These are phyloP conservation scores for Flueggea neowawraea DNA, from an alignment of 441 rosid genomes.

Conservation along the genomic window DNA sequence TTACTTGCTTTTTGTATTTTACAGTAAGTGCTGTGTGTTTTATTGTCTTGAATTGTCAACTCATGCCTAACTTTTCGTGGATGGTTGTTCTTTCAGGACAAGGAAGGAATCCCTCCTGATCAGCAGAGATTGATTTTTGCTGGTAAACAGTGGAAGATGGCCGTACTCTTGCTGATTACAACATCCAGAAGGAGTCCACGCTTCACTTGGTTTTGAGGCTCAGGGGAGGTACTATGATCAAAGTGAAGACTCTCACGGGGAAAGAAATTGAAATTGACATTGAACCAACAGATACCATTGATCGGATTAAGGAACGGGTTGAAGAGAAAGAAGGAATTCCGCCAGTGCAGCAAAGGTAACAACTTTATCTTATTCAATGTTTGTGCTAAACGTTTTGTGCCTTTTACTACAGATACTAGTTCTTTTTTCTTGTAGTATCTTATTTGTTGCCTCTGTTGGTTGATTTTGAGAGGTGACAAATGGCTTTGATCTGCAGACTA, in stretches of 20 bases:
- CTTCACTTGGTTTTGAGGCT: slow-evolving; percentile 89
- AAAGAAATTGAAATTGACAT: slow-evolving; percentile 92
- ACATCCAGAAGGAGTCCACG: slow-evolving; percentile 85
- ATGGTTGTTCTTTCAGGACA: slow-evolving; percentile 45
- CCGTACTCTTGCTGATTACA: slow-evolving; percentile 77
- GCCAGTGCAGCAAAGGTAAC: slow-evolving; percentile 90
- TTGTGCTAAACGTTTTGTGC: not conserved
- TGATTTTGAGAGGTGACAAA: no score
- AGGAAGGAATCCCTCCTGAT: slow-evolving; percentile 85
- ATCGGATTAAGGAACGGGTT: slow-evolving; percentile 92
- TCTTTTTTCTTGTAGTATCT: no score
- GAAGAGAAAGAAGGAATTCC: slow-evolving; percentile 99
- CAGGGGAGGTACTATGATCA: slow-evolving; percentile 94
- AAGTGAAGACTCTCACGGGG: slow-evolving; percentile 91
- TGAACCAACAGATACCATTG: slow-evolving; percentile 90
- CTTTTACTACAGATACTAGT: not conserved
- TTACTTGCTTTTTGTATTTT: no score
- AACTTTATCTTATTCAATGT: not conserved
- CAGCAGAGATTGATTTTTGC: slow-evolving; percentile 89
- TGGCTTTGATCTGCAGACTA: no score
- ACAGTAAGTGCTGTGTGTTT: no score
- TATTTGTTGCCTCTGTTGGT: not conserved
- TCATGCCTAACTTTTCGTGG: no score
- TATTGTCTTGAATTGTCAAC: no score
- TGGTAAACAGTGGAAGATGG: slow-evolving; percentile 89